Evolutionary conservation across 768 basidiomycete species (phyloP).

Genomic region (Holtermannia corniformis): DNA sequence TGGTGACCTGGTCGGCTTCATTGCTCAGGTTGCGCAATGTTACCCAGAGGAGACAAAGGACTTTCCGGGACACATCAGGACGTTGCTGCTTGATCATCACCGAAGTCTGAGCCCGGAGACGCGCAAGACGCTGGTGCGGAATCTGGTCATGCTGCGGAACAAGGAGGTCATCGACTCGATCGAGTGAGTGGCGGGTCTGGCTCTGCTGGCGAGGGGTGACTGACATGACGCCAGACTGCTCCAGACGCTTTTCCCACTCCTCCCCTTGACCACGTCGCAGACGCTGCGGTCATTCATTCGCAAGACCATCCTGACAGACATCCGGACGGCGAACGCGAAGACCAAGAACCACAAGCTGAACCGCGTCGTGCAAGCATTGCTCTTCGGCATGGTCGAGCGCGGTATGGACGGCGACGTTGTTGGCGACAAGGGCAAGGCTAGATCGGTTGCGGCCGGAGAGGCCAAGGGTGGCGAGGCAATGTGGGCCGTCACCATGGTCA

Average conservation of each 20-base stretch:
- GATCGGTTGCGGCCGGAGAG: constrained; percentile 38
- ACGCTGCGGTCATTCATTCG: constrained; percentile 75
- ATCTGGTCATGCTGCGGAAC: constrained; percentile 84
- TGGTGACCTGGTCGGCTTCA: constrained; percentile 77
- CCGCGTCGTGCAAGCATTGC: constrained; percentile 85
- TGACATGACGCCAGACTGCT: constrained; percentile 55
- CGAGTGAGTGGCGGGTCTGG: constrained; percentile 53
- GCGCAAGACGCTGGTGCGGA: constrained; percentile 74
- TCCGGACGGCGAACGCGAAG: constrained; percentile 76
- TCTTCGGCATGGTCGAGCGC: constrained; percentile 91
- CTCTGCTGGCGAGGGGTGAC: background rate
- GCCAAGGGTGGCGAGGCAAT: constrained; percentile 71
- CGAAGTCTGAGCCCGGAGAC: constrained; percentile 59
- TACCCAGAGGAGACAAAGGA: constrained; percentile 84
- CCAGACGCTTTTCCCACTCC: constrained; percentile 82
- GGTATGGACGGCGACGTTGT: constrained; percentile 73
- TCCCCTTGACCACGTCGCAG: constrained; percentile 85
- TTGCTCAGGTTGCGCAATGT: constrained; percentile 87
- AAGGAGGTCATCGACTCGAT: constrained; percentile 86
- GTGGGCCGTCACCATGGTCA: constrained; percentile 92
- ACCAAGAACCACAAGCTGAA: constrained; percentile 94
- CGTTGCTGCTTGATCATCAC: constrained; percentile 51
- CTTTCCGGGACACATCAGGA: constrained; percentile 70
- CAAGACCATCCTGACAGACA: constrained; percentile 88
- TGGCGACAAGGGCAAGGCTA: constrained; percentile 61